Evolutionary conservation across 257 asterid genomes (phyloP), one percentile per base, ranked within the genome.

Genomic region (Cinchona pubescens): DNA sequence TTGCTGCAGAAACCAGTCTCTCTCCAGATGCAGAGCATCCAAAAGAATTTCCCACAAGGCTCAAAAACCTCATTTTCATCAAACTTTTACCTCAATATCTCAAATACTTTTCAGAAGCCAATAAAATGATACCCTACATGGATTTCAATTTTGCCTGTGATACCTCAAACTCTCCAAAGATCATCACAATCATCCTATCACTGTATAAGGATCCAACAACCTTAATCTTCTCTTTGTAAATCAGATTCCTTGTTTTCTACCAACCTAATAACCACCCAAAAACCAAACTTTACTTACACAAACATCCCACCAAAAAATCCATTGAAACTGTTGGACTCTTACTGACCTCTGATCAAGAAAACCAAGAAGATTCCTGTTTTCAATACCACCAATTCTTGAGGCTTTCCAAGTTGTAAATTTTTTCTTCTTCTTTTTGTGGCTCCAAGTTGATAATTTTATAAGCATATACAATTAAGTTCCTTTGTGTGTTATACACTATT

Each of bases 1-100:
- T 92, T 48, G 97, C 97, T 42, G 97, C 97, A 14, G 96, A 89
- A 74, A 92, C 97, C 4, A 92, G 74, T 42, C 96, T 86, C 87
- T 90, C 96, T 49, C 97, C 97, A 2, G 97, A 89, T 23, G 97
- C 97, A 73, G 97, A 92, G 70, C 97, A 92, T 45, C 97, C 97
- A 76, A 92, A 92, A 37, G 97, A 92, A 82, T 92, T 92, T 38
- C 96, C 94, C 85, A 92, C 87, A 69, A 92, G 89, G 75, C 88
- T 92, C 60, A 92, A 77, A 73, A 92, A 89, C 59, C 91, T 78
- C 96, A 92, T 90, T 58, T 69, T 84, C 81, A 75, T 78, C 76
- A 75, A 73, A 67, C n/a, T 58, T 62, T 63, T 51, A 67, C 69
- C 70, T 71, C 73, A 79, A 78, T 42, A 51, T n/a, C 76, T 43